Evolutionary conservation across 2,329 filamentous ascomycete genomes (phyloP), one percentile per base, ranked within the genome.

Genomic region (Aspergillus quadrilineatus): DNA sequence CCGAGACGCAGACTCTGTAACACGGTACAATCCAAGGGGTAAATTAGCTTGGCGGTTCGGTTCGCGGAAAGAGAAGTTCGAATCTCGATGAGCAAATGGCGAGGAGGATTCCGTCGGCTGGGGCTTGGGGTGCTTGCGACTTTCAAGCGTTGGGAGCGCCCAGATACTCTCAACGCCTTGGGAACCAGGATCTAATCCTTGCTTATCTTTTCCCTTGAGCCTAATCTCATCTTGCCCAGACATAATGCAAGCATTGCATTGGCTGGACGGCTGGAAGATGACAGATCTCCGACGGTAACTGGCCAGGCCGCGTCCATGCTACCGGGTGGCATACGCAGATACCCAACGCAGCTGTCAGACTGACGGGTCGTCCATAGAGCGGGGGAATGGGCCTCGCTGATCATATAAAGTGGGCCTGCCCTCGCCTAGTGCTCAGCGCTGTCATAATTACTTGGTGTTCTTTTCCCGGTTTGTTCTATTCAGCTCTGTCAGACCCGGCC

Each of bases 171-270:
- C n/a, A n/a, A 14, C 37, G 37, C 32, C 22, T n/a, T 49, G 28
- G 26, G 9, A 26, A 7, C 29, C 7, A 22, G 49, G 41, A 36
- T 39, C n/a, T 2, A n/a, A 37, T 53, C 50, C 45, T 49, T 34
- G 43, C 48, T 51, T 44, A 36, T 46, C 26, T 39, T 36, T 50
- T 53, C 55, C 55, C 50, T 57, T 57, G 55, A 57, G 55, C 55
- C 55, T 57, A 57, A 53, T 50, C 39, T 26, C 6, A 17, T 37
- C 36, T 15, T 34, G 22, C 28, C 32, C 7, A 28, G 36, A 39
- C 17, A 28, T 14, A 28, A 14, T 30, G 43, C 30, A 30, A 30
- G 26, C 12, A 22, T 22, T n/a, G 45, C 28, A 42, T 5, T 29
- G 17, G 30, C 34, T 29, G 46, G 17, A 37, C 15, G 30, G 30